Base-by-base conservation (phyloP, 139 green algal genomes). In the Volvox reticuliferus region DNA sequence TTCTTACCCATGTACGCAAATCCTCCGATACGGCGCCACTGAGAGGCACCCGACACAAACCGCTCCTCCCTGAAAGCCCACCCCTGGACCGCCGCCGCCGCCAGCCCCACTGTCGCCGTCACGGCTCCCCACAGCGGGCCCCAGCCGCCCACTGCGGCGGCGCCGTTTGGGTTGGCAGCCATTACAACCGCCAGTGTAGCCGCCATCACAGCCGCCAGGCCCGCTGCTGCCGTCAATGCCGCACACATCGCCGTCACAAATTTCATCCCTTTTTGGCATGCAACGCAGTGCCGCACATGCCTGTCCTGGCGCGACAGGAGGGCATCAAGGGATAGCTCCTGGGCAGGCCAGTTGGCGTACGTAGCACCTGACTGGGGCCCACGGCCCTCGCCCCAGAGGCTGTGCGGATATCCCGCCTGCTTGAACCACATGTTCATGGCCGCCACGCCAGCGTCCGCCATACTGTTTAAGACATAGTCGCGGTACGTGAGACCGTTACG, bases 381-480 rank as follows among this genome's bases (percentile, higher is more conserved):
- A 63, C 26, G 35, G 63, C 80, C 61, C 21, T 62, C 69, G 2
- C 73, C 86, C 91, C 91, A 93, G 82, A 93, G 73, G 73, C 73
- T 92, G 30, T 82, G 79, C 13, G 91, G 82, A 62, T 92, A 93
- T 22, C 68, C 83, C 17, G 83, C 36, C 28, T 22, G 67, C 6
- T 61, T 9, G 68, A 94, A 63, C 91, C 91, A 94, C 33, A 35
- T 62, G 78, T 92, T 88, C 32, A 88, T 82, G 3, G 88, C 88
- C 36, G 88, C 37, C 22, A 94, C 78, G 6, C 91, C 91, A 26
- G 82, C 77, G 80, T 94, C 91, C 21, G 83, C 62, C n/a, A 44
- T 73, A 26, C 80, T 79, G 84, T 92, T 91, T 9, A 88, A n/a
- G 6, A 77, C 37, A 36, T 92, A 94, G 22, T 87, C 44, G 44